Conservation (phyloP, 805 yeast genomes). For the Nakazawaea populi region DNA sequence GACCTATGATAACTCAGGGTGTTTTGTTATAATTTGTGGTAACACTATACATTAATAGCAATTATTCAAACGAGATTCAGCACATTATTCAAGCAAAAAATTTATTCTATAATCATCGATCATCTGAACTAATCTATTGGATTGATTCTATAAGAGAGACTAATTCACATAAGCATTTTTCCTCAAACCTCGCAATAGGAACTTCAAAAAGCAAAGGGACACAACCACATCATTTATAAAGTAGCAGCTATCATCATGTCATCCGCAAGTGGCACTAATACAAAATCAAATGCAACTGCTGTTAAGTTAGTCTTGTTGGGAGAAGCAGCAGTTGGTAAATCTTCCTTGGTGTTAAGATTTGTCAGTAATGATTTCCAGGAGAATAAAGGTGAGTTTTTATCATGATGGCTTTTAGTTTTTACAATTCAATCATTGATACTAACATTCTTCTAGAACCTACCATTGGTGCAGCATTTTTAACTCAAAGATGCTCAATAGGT, state of each 20-base stretch:
- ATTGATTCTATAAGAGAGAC: too few species aligned
- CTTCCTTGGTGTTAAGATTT: slow-evolving; percentile 85
- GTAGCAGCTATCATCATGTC: not conserved
- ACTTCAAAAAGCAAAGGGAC: too few species aligned
- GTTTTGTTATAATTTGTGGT: not conserved
- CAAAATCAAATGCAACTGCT: slow-evolving; percentile 49
- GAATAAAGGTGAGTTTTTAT: slow-evolving; percentile 48
- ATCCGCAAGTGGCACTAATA: not conserved
- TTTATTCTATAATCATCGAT: too few species aligned
- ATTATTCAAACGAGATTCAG: too few species aligned
- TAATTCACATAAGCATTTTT: too few species aligned
- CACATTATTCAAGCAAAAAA: too few species aligned
- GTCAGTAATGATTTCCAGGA: slow-evolving; percentile 95
- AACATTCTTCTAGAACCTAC: slow-evolving; percentile 62
- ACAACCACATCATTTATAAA: not conserved
- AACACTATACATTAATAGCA: too few species aligned
- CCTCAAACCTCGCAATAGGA: too few species aligned
- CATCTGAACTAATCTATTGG: too few species aligned
- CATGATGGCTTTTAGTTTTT: not conserved
- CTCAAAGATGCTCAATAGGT: slow-evolving; percentile 88
- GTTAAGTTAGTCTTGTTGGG: slow-evolving; percentile 91
- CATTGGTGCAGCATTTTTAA: slow-evolving; percentile 94
- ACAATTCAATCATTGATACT: slow-evolving; percentile 4
- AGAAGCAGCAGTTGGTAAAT: slow-evolving; percentile 97
- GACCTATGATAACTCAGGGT: not conserved